Evolutionary conservation across 129 eudicot species (phyloP).

Genomic region (Silybum marianum): DNA sequence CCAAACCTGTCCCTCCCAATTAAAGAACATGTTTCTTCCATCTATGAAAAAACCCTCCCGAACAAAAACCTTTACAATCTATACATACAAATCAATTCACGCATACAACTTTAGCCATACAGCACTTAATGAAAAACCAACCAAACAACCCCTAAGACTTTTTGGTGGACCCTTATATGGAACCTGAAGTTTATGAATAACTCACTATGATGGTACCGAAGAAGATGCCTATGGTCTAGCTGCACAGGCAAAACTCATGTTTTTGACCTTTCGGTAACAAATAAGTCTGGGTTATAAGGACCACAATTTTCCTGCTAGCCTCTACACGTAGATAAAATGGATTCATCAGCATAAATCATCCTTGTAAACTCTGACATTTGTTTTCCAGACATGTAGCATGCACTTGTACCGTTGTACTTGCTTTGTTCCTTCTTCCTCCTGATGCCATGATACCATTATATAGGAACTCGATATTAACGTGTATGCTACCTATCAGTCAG

Average conservation of each 20-base stretch:
- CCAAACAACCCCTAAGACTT: too few species aligned
- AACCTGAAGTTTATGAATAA: too few species aligned
- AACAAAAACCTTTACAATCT: too few species aligned
- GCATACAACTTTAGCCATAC: too few species aligned
- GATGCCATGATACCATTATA: not conserved
- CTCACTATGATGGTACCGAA: not conserved
- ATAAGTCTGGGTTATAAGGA: not conserved
- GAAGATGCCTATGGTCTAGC: not conserved
- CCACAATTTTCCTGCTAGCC: not conserved
- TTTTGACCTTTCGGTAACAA: not conserved
- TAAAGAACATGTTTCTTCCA: too few species aligned
- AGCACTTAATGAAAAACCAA: too few species aligned
- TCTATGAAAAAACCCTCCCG: too few species aligned
- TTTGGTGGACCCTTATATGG: too few species aligned
- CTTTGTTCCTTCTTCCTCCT: not conserved
- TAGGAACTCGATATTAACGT: not conserved
- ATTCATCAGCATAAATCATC: not conserved
- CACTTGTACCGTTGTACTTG: too few species aligned
- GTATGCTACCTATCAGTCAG: slow-evolving; percentile 9
- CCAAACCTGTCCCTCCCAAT: too few species aligned
- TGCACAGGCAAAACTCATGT: not conserved
- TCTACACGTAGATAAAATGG: not conserved
- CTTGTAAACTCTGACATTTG: not conserved
- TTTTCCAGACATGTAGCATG: not conserved
- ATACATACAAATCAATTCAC: too few species aligned